Conservation (phyloP, 2,329 filamentous ascomycete genomes). For the Neodidymelliopsis sp. region DNA sequence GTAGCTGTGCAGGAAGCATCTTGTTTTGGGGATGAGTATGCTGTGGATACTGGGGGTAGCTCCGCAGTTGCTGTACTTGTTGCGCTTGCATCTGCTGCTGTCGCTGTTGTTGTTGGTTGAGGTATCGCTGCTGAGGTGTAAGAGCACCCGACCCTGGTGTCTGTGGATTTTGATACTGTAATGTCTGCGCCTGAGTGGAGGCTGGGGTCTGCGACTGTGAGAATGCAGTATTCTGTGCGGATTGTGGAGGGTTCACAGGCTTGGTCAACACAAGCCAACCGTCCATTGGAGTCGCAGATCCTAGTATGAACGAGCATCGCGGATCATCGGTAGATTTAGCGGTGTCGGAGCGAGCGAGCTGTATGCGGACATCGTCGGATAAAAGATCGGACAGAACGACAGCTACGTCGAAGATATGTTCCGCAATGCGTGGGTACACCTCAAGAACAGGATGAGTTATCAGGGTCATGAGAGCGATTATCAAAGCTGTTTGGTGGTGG, state of each 20-base stretch:
- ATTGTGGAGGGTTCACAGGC: conserved; percentile 27
- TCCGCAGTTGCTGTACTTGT: conserved; percentile 36
- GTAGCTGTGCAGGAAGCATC: conserved; percentile 39
- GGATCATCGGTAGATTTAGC: conserved; percentile 38
- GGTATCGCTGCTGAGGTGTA: conserved; percentile 37
- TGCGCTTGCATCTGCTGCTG: conserved; percentile 34
- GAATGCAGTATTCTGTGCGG: conserved; percentile 20
- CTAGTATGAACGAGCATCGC: conserved; percentile 53
- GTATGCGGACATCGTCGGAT: conserved; percentile 48
- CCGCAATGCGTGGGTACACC: conserved; percentile 42
- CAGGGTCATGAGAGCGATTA: conserved; percentile 48
- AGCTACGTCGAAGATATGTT: conserved; percentile 55
- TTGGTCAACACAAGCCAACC: conserved; percentile 54
- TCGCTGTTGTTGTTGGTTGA: conserved; percentile 37
- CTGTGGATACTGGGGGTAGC: conserved; percentile 37
- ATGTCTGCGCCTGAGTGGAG: conserved; percentile 22
- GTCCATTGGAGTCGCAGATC: conserved; percentile 43
- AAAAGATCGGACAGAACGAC: conserved; percentile 52
- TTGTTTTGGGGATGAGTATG: conserved; percentile 36
- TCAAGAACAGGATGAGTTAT: conserved; percentile 50
- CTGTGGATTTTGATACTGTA: conserved; percentile 34
- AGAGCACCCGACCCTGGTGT: conserved; percentile 20
- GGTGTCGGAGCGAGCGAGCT: conserved; percentile 39
- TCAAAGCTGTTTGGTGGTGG: conserved; percentile 41
- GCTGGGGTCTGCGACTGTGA: conserved; percentile 29